Conservation (phyloP, 75 land plant genomes). For the Gnetum montanum region DNA sequence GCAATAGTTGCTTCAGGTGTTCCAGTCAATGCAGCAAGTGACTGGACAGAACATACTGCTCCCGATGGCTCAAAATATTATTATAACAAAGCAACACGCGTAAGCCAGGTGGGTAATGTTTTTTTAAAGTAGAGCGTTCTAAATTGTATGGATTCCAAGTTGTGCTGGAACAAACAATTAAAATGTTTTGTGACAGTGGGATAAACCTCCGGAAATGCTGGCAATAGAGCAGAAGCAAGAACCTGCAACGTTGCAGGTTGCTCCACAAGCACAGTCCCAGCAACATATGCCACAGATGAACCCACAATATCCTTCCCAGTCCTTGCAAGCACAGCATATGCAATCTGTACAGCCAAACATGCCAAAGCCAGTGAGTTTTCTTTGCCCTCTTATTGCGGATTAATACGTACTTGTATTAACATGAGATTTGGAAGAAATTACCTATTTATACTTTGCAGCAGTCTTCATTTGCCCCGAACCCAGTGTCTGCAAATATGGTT, state of each 20-base stretch:
- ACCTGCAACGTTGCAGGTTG: constrained; percentile 51
- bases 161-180: neutral
- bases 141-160: neutral
- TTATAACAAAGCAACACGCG: constrained; percentile 68
- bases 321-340: no score
- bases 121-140: neutral
- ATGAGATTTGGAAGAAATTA: no score
- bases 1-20: no score
- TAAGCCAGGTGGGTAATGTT: constrained; percentile 63
- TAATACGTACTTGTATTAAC: no score
- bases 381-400: no score
- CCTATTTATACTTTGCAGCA: no score
- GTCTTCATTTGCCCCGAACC: no score
- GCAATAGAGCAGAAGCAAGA: constrained; percentile 48
- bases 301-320: no score
- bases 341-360: constrained; percentile 47
- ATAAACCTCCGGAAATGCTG: constrained; percentile 87
- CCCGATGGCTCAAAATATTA: constrained; percentile 97
- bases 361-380: no score
- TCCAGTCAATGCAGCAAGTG: constrained; percentile 48
- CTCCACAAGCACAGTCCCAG: constrained; percentile 25
- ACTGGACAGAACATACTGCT: constrained; percentile 93
- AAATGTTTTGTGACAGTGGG: constrained; percentile 53
- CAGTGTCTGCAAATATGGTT: no score
- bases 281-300: no score